These are phyloP conservation scores for Alnus glutinosa DNA, from an alignment of 306 rosid genomes.

Conservation along the genomic window DNA sequence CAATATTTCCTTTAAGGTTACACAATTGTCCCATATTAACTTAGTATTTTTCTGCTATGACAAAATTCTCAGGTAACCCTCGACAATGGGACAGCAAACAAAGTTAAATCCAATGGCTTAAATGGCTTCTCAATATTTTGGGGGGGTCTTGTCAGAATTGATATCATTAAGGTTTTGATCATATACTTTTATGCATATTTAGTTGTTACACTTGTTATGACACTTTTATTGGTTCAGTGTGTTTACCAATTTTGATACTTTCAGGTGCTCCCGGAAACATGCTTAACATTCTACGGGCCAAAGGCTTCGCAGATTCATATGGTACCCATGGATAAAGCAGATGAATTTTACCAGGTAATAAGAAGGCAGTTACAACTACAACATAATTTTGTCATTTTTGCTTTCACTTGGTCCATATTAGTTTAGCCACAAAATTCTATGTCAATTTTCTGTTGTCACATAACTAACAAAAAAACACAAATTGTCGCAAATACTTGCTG, in stretches of 20 bases:
- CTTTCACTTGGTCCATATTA: slow-evolving; percentile 15
- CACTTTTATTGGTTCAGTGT: slow-evolving; percentile 18
- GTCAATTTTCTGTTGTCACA: slow-evolving; percentile 12
- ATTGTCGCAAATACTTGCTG: neutral
- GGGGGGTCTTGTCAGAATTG: slow-evolving; percentile 97
- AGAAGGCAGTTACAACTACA: slow-evolving; percentile 12
- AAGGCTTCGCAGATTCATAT: slow-evolving; percentile 56
- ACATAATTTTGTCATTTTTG: neutral
- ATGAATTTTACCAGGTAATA: slow-evolving; percentile 80
- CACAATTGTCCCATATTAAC: slow-evolving; percentile 21
- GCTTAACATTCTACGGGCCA: slow-evolving; percentile 89
- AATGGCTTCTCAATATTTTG: slow-evolving; percentile 76
- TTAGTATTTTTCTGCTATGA: slow-evolving; percentile 21
- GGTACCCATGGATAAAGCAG: slow-evolving; percentile 72
- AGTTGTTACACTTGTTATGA: neutral
- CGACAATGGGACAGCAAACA: slow-evolving; percentile 35
- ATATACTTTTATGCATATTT: slow-evolving; percentile 11
- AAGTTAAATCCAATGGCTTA: slow-evolving; percentile 42
- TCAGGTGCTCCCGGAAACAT: slow-evolving; percentile 82
- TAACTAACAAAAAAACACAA: neutral
- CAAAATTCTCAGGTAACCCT: slow-evolving; percentile 44
- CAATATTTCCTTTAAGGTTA: slow-evolving; percentile 9
- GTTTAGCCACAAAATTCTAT: neutral
- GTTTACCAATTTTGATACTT: slow-evolving; percentile 26
- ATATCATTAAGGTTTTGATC: slow-evolving; percentile 70